Conservation (phyloP, 2,329 filamentous ascomycete genomes). For the Aspergillus sp. region DNA sequence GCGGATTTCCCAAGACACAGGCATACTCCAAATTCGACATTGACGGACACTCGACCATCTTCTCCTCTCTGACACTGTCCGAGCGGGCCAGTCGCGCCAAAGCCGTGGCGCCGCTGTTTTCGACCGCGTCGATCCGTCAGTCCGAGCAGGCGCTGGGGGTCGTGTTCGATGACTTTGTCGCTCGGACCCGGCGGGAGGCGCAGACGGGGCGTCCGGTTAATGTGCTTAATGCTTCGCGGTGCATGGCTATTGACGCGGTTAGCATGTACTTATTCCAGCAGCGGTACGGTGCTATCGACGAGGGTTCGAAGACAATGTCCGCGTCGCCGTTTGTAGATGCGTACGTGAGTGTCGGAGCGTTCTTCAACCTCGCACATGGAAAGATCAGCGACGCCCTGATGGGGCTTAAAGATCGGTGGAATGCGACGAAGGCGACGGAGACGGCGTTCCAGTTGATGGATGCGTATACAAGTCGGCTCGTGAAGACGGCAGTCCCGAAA, state of each 20-base stretch:
- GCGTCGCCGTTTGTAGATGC: conserved; percentile 53
- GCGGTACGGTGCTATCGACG: conserved; percentile 49
- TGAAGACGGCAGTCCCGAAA: conserved; percentile 29
- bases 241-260: conserved; percentile 54
- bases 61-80: conserved; percentile 45
- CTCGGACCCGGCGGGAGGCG: conserved; percentile 15
- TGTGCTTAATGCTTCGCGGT: conserved; percentile 49
- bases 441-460: conserved; percentile 42
- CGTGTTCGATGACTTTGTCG: conserved; percentile 22
- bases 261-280: conserved; percentile 53
- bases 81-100: conserved; percentile 49
- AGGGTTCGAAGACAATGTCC: conserved; percentile 36
- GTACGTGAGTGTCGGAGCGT: conserved; percentile 54
- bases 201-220: conserved; percentile 17
- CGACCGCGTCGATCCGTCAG: conserved; percentile 18
- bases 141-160: conserved; percentile 12
- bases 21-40: conserved; percentile 58
- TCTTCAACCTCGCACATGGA: conserved; percentile 51
- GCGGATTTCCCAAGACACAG: conserved; percentile 53
- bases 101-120: conserved; percentile 50
- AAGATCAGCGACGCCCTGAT: conserved; percentile 34
- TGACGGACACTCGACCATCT: conserved; percentile 54
- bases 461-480: conserved; percentile 41
- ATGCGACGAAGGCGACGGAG: conserved; percentile 28
- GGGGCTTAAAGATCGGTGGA: conserved; percentile 32